Evolutionary conservation across 805 yeast genomes (phyloP), one percentile per base, ranked within the genome.

Genomic region (Pichia nanzhaoensis): DNA sequence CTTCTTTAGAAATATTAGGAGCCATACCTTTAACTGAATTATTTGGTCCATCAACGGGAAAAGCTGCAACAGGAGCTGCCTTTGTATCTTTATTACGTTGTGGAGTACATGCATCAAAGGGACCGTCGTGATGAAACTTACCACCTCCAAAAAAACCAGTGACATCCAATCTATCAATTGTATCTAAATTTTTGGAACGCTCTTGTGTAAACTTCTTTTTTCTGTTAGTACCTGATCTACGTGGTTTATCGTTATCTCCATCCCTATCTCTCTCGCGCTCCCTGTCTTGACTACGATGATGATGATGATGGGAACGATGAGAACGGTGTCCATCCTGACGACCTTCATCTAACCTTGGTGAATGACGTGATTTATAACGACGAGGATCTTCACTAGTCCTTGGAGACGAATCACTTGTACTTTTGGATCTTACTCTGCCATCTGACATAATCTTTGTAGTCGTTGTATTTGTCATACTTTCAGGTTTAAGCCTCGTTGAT

Each of bases 111-210:
- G 99, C 99, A 63, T 93, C 99, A 62, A 93, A 93, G 14, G 99
- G 99, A 12, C 99, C 99, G 67, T 93, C 99, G 64, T 93, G 98
- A 65, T 93, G 99, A 74, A 93, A 93, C 2, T 95, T 87, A 16
- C 88, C 87, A 40, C 86, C 82, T 21, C 96, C 97, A 61, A 86
- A 90, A 50, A 90, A 74, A 1, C 96, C 97, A 12, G 97, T 90
- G 39, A 91, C 99, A 64, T 93, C 99, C 57, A 93, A 73, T 65
- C 86, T 86, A 68, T 93, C 99, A 55, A 93, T 93, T 4, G 95
- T 87, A 59, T 91, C 99, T 45, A 90, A 81, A 54, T 89, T 85
- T 55, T 81, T 80, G 13, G 89, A 75, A 53, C 77, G 71, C 57
- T 68, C 68, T 58, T 67, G 70, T 47, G 72, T 63, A 51, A 66